Evolutionary conservation across 2,329 filamentous ascomycete genomes (phyloP), one percentile per base, ranked within the genome.

Genomic region (Furcasterigmium furcatum): DNA sequence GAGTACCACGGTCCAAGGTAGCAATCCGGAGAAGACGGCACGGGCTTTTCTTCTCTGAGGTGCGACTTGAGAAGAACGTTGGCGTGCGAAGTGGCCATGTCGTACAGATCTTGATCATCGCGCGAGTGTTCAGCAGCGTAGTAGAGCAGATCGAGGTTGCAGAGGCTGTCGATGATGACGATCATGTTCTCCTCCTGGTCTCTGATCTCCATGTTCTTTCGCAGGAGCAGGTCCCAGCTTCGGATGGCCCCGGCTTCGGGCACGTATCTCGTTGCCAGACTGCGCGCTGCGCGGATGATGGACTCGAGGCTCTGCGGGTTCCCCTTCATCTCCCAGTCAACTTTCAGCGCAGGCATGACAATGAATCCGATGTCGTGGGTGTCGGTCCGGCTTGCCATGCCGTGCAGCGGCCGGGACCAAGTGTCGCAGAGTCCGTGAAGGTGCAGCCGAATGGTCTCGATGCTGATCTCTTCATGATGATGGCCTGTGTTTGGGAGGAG

Each of bases 341-440:
- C 61, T 20, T 67, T 65, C 0, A 76, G 54, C 2, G 72, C 68
- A 0, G 75, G 74, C 42, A 71, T 66, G 5, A 77, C 66, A 21
- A 80, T 79, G 51, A 80, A 80, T 0, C 74, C 73, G 47, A 80
- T 66, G 35, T 79, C 76, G 46, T 79, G 76, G 0, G 75, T 79
- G 44, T 78, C 72, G 4, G 64, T 77, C 24, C 71, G 66, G 47
- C 47, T 57, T 9, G 64, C 55, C 59, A 70, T 70, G 14, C 40
- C 50, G 41, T 70, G 63, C 1, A 72, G 49, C 2, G 66, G 65
- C 22, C 55, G 55, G 13, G 63, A 43, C 66, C 64, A 70, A 14
- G 46, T 46, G 16, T 44, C 39, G 42, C 63, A 59, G 3, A 63
- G 46, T n/a, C 51, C 44, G 13, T 43, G 34, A 32, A 45, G 50